phyloP scores from a whole-genome alignment of 1,284 basidiomycete species.

The Somion occarium region DNA sequence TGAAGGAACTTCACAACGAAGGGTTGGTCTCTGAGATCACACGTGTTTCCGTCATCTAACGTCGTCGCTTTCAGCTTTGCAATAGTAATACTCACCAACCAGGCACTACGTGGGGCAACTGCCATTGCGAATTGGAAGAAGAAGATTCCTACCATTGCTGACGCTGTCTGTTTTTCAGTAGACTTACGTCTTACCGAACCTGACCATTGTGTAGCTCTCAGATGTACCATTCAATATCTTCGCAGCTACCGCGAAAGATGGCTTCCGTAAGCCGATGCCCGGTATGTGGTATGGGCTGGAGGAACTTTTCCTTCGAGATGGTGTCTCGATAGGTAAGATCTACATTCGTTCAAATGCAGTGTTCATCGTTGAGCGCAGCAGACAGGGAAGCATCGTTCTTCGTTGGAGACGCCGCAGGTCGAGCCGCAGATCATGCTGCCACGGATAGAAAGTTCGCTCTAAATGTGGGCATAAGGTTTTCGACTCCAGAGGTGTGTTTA shows the following conservation, averaged over 20 bases:
- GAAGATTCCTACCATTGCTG: constrained; percentile 69
- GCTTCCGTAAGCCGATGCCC: constrained; percentile 83
- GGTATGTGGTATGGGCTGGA: constrained; percentile 83
- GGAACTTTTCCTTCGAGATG: constrained; percentile 51
- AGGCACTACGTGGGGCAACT: constrained; percentile 48
- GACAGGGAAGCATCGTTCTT: constrained; percentile 70
- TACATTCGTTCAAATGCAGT: background rate
- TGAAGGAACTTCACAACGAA: constrained; percentile 53
- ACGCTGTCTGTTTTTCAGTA: constrained; percentile 45
- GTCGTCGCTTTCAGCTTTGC: constrained; percentile 49
- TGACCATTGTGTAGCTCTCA: background rate
- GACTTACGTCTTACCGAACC: background rate
- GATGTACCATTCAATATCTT: constrained; percentile 76
- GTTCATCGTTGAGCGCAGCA: constrained; percentile 24
- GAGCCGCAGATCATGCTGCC: constrained; percentile 67
- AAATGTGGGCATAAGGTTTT: constrained; percentile 70
- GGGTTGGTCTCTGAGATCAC: constrained; percentile 44
- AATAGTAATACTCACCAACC: constrained; percentile 80
- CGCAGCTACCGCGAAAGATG: constrained; percentile 73
- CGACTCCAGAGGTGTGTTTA: constrained; percentile 55
- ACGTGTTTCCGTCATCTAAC: background rate
- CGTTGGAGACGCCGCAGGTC: constrained; percentile 89
- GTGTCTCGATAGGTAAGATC: constrained; percentile 60
- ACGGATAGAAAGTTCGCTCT: constrained; percentile 85
- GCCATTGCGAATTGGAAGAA: constrained; percentile 62